A percentile compares a stretch with the other conserved stretches of the same genome.
These are phyloP conservation scores for Eremothecium coryli DNA, from an alignment of 1,139 yeast genomes.

Conservation along the genomic window DNA sequence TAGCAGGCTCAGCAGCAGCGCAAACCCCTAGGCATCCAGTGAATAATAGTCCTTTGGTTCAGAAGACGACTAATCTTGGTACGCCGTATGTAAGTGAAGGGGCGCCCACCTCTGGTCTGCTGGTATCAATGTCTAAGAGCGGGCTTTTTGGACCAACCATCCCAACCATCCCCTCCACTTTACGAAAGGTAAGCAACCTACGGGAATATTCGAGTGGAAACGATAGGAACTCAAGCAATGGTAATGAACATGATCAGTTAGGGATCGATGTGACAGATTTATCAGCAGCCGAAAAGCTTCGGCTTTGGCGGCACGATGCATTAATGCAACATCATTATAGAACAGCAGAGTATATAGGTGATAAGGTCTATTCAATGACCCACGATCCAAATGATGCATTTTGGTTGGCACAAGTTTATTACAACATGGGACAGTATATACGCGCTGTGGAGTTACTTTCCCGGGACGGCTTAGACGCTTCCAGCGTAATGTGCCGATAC, in stretches of 20 bases:
- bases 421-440: slow-evolving; percentile 57
- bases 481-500: slow-evolving; percentile 67
- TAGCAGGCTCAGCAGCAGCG: slow-evolving; percentile 5
- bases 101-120: slow-evolving; percentile 15
- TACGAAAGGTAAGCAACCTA: slow-evolving; percentile 22
- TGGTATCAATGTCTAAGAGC: slow-evolving; percentile 23
- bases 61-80: slow-evolving; percentile 20
- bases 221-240: slow-evolving; percentile 3
- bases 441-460: slow-evolving; percentile 63
- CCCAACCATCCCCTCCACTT: slow-evolving; percentile 25
- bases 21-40: slow-evolving; percentile 19
- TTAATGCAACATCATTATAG: slow-evolving; percentile 83
- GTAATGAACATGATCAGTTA: slow-evolving; percentile 8
- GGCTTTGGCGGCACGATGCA: slow-evolving; percentile 94
- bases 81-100: slow-evolving; percentile 18
- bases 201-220: slow-evolving; percentile 21
- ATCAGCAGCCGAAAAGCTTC: slow-evolving; percentile 74
- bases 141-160: slow-evolving; percentile 24
- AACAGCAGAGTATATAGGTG: slow-evolving; percentile 89
- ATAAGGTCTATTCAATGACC: slow-evolving; percentile 66
- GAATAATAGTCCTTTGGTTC: slow-evolving; percentile 26
- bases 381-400: slow-evolving; percentile 89
- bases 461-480: slow-evolving; percentile 34
- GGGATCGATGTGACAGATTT: slow-evolving; percentile 35
- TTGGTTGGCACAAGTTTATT: slow-evolving; percentile 91